Evolutionary conservation across 345 rosid genomes (phyloP), one percentile per base, ranked within the genome.

Genomic region (Hibiscus tridactylites): DNA sequence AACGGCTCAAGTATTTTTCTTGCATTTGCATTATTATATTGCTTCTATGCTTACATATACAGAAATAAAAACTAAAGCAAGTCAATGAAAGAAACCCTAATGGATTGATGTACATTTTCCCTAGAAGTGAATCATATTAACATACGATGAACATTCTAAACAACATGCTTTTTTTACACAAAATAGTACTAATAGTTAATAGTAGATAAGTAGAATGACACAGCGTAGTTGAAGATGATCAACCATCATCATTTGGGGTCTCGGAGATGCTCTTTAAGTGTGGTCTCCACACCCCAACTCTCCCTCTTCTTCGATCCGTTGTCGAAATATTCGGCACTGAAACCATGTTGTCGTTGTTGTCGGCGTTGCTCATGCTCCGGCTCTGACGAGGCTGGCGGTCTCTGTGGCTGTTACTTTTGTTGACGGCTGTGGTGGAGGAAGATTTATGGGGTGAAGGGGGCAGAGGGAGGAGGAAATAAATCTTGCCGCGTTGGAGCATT

Each of bases 211-310:
- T 31, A 37, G 44, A 6, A 37, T 37, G 44, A 7, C 54, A 44
- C 6, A 24, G 70, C 56, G 9, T 13, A 26, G 19, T 65, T 28
- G 42, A 50, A 1, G 58, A 75, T 76, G 61, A 73, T 73, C 68
- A 17, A 54, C 59, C 7, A 37, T 62, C 78, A 74, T 85, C 91
- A 69, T 7, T 74, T 57, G 82, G 79, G 0, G 82, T 67, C 78
- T 90, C 96, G 21, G 85, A 84, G 67, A 92, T 94, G 83, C 97
- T 90, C 78, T 91, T 97, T 70, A 95, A 85, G 75, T 89, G 97
- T 57, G 99, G 99, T 65, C 97, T 85, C 99, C 99, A 95, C 10
- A 92, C 92, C 6, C 90, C 92, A 60, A 84, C 91, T 4, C 98
- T 89, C 6, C 99, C 99, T 75, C 91, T 83, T 64, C 97, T 80